Base-by-base conservation (phyloP, 441 rosid species). In the Pelargonium myrrhifolium region DNA sequence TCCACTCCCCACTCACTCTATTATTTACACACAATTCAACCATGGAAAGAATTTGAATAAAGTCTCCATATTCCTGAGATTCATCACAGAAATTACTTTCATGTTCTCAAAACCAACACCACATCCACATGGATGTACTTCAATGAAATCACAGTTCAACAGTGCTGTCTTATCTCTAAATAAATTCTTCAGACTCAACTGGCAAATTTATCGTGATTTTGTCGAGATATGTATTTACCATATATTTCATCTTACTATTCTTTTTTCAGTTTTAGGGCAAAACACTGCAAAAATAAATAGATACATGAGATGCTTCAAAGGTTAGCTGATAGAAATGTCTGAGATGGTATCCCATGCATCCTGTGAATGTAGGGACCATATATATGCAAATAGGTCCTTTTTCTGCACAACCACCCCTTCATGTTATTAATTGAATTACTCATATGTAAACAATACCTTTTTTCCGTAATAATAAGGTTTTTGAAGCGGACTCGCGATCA, bases 361-460 rank as follows among this genome's bases (percentile, higher is more conserved):
- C 18, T 51, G 58, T 51, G 58, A 51, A 6, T 15, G 58, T 51
- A 51, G 58, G 58, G 58, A n/a, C 58, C 58, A 15, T 51, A 18
- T 18, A 7, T 18, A n/a, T n/a, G 15, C 7, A 14, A n/a, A 51
- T 15, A 51, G 39, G 39, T 35, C 39, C 8, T 35, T 51, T 51
- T 51, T 51, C 58, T 51, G 58, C 58, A 51, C 20, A 51, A 51
- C 58, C 58, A 51, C 20, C 58, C 39, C 9, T 35, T 51, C 58
- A 47, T 7, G 58, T 0, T 7, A 51, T n/a, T 51, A 7, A 51
- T 15, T 51, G 55, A 47, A 47, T 2, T 26, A 26, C 31, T 26
- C 31, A 4, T 14, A 17, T 51, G 58, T 51, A 15, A 18, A 51
- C 20, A 51, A 15, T n/a, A 51, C 18, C 17, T 18, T 51, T 14